phyloP scores from a whole-genome alignment of 2,329 filamentous ascomycete genomes.

The Phaeophleospora eucalypticola region DNA sequence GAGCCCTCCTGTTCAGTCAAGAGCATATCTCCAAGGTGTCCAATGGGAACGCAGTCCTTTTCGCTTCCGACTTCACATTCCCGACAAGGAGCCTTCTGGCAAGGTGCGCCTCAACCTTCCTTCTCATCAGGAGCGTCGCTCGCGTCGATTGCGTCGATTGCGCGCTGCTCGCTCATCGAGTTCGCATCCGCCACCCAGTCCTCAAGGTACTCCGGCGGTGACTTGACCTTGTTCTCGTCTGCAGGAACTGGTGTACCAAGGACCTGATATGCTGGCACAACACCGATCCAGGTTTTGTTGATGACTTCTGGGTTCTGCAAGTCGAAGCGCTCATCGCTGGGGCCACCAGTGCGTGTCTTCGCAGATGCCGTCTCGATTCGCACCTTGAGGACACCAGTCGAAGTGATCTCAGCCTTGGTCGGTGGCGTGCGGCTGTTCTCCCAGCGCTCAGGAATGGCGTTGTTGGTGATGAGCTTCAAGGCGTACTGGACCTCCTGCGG shows the following conservation, averaged over 20 bases:
- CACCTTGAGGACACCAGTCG: slow-evolving; percentile 68
- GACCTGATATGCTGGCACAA: slow-evolving; percentile 60
- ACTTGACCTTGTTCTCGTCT: slow-evolving; percentile 54
- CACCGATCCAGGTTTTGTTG: slow-evolving; percentile 55
- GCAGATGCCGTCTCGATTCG: slow-evolving; percentile 66
- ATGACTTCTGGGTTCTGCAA: slow-evolving; percentile 46
- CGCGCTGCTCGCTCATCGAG: slow-evolving; percentile 32
- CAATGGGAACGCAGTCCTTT: slow-evolving; percentile 21
- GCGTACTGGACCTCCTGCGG: slow-evolving; percentile 75
- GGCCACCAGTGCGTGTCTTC: slow-evolving; percentile 65
- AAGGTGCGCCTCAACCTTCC: no score
- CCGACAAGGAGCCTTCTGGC: no score
- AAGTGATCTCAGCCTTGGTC: slow-evolving; percentile 67
- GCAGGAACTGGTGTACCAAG: slow-evolving; percentile 62
- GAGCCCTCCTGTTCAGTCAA: not conserved
- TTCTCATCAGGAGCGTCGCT: no score
- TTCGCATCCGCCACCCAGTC: slow-evolving; percentile 51
- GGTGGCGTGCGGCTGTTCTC: slow-evolving; percentile 65
- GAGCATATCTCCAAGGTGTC: not conserved
- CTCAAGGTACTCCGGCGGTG: slow-evolving; percentile 60
- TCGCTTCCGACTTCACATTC: no score
- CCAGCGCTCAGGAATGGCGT: slow-evolving; percentile 67
- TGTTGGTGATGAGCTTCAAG: slow-evolving; percentile 73
- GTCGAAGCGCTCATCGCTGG: slow-evolving; percentile 59
- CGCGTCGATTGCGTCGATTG: slow-evolving; percentile 32